phyloP scores from a whole-genome alignment of 106 monocot species.

The Gastrodia elata region DNA sequence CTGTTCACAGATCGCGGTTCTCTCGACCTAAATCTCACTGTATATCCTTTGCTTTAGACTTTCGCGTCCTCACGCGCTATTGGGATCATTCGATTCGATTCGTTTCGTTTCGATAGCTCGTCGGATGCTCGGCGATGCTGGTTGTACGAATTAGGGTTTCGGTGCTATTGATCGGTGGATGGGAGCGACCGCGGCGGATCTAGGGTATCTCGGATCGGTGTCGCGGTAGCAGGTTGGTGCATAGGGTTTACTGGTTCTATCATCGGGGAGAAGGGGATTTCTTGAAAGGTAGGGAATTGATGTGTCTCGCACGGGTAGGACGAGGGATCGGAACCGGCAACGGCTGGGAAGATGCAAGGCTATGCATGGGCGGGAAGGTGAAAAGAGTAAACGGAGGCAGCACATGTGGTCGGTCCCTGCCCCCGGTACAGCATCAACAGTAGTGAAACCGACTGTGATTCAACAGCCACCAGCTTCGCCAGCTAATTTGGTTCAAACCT shows the following conservation, averaged over 20 bases:
- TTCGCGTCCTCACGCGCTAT: not conserved
- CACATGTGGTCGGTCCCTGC: slow-evolving; percentile 67
- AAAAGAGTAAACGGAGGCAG: slow-evolving; percentile 36
- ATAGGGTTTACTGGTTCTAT: slow-evolving; percentile 18
- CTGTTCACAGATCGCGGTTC: slow-evolving; percentile 11
- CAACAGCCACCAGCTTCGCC: slow-evolving; percentile 2
- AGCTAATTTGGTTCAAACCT: slow-evolving; percentile 18
- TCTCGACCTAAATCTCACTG: slow-evolving; percentile 13
- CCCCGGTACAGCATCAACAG: slow-evolving; percentile 26
- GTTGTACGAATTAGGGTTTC: slow-evolving; percentile 16
- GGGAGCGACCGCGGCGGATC: slow-evolving; percentile 12
- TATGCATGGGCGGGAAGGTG: slow-evolving; percentile 78
- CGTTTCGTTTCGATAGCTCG: slow-evolving; percentile 2
- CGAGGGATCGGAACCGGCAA: slow-evolving; percentile 16
- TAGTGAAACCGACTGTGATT: slow-evolving; percentile 11
- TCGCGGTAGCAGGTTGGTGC: not conserved
- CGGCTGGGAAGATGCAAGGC: slow-evolving; percentile 44
- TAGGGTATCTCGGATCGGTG: slow-evolving; percentile 17
- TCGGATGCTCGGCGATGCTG: not conserved
- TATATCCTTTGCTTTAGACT: slow-evolving; percentile 14
- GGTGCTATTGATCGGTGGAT: not conserved
- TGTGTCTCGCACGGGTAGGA: slow-evolving; percentile 22
- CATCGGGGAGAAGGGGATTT: slow-evolving; percentile 2
- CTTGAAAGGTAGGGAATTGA: slow-evolving; percentile 16
- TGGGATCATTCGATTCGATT: slow-evolving; percentile 4